Evolutionary conservation across 2,329 filamentous ascomycete genomes (phyloP).

Genomic region (Hysterium pulicare): DNA sequence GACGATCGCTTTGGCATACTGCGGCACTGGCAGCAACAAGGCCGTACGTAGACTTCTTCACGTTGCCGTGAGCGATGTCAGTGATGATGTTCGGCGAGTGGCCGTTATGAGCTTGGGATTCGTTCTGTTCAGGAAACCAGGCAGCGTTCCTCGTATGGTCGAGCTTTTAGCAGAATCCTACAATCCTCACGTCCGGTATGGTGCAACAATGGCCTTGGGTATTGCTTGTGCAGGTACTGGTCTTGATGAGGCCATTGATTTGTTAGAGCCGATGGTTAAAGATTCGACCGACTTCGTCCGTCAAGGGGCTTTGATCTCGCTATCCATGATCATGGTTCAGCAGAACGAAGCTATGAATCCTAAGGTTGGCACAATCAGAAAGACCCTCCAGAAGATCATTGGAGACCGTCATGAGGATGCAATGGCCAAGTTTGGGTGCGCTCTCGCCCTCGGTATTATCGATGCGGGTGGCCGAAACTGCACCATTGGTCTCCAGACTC

Average conservation of each 20-base stretch:
- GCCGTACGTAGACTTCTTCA: slow-evolving; percentile 94
- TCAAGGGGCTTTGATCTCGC: slow-evolving; percentile 88
- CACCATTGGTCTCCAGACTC: slow-evolving; percentile 95
- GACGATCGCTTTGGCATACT: slow-evolving; percentile 97
- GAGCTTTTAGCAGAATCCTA: slow-evolving; percentile 97
- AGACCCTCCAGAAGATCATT: slow-evolving; percentile 90
- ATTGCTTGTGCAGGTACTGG: slow-evolving; percentile 97
- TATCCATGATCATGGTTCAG: slow-evolving; percentile 99
- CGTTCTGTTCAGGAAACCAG: slow-evolving; percentile 96
- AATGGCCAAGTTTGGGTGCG: slow-evolving; percentile 98
- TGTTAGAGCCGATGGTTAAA: slow-evolving; percentile 99
- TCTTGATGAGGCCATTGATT: slow-evolving; percentile 90
- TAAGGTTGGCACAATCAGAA: slow-evolving; percentile 86
- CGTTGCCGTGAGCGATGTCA: slow-evolving; percentile 95
- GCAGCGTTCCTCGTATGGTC: slow-evolving; percentile 96
- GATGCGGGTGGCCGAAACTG: slow-evolving; percentile 97
- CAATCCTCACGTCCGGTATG: slow-evolving; percentile 97
- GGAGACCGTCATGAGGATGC: slow-evolving; percentile 95
- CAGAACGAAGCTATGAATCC: slow-evolving; percentile 99
- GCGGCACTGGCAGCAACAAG: slow-evolving; percentile 97
- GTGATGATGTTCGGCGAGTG: slow-evolving; percentile 91
- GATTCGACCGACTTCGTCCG: slow-evolving; percentile 98
- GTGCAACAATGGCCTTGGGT: slow-evolving; percentile 95
- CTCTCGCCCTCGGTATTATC: slow-evolving; percentile 91
- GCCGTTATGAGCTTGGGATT: slow-evolving; percentile 98